Percentiles rank a stretch among this genome's conserved stretches.
Evolutionary conservation across 768 basidiomycete genomes (phyloP).

Genomic region (Auricularia auricula-judae): DNA sequence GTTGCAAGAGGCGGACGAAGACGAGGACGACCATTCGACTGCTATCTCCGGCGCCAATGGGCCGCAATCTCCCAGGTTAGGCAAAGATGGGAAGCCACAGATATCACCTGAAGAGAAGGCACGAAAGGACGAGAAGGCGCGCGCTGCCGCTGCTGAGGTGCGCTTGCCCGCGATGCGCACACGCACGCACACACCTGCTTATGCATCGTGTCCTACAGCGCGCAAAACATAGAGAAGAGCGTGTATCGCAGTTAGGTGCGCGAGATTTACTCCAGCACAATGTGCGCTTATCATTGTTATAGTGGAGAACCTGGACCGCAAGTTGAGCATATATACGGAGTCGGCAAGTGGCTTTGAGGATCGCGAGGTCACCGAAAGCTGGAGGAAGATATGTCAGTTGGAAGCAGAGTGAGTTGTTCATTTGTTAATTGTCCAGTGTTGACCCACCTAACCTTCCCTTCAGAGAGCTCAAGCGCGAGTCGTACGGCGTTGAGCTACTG

Average conservation of each 20-base stretch:
- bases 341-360: slow-evolving; percentile 59
- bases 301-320: slow-evolving; percentile 67
- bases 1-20: slow-evolving; percentile 75
- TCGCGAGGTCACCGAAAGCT: slow-evolving; percentile 56
- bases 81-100: slow-evolving; percentile 22
- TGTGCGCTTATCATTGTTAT: background rate
- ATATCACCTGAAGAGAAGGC: slow-evolving; percentile 55
- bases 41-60: background rate
- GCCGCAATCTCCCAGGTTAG: slow-evolving; percentile 19
- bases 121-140: slow-evolving; percentile 26
- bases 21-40: slow-evolving; percentile 29
- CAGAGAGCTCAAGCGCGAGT: slow-evolving; percentile 75
- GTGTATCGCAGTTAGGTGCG: slow-evolving; percentile 49
- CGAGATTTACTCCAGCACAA: background rate
- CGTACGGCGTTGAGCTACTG: slow-evolving; percentile 77
- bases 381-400: slow-evolving; percentile 64
- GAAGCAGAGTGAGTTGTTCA: slow-evolving; percentile 61
- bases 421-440: background rate
- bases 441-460: background rate
- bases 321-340: slow-evolving; percentile 81
- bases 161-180: slow-evolving; percentile 8
- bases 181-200: background rate
- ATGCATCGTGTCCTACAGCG: slow-evolving; percentile 34
- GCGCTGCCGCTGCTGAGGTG: slow-evolving; percentile 58
- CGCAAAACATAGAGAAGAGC: slow-evolving; percentile 66